A percentile compares a stretch with the other conserved stretches of the same genome.
Conservation (phyloP, 352 stramenopile genomes). For the Globisporangium nagaii region DNA sequence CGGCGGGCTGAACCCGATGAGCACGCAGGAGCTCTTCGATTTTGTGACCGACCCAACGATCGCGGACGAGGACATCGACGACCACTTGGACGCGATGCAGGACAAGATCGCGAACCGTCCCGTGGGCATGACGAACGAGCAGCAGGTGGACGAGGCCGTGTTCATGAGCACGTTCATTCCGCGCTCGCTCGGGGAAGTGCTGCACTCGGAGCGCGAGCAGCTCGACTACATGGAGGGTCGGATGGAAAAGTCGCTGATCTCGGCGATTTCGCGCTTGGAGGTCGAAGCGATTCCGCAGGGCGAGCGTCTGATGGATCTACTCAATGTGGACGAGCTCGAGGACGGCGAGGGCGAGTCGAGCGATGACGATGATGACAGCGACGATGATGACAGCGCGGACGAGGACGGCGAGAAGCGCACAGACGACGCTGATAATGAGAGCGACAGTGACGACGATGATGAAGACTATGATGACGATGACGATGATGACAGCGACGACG, state of each 20-base stretch:
- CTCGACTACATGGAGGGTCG: constrained; percentile 80
- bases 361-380: constrained; percentile 52
- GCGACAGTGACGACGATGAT: constrained; percentile 23
- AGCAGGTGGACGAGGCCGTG: constrained; percentile 92
- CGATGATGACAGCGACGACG: constrained; percentile 37
- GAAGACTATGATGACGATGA: constrained; percentile 38
- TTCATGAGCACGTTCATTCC: constrained; percentile 94
- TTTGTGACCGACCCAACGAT: constrained; percentile 89
- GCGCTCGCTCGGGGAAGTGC: constrained; percentile 92
- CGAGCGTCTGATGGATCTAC: constrained; percentile 60
- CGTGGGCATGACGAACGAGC: constrained; percentile 46
- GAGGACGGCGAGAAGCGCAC: constrained; percentile 59
- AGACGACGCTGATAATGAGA: constrained; percentile 33
- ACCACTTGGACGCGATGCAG: constrained; percentile 89
- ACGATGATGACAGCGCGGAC: constrained; percentile 43
- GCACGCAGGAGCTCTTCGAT: constrained; percentile 94
- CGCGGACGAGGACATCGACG: constrained; percentile 73
- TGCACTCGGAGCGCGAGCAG: constrained; percentile 83
- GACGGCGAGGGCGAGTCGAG: constrained; percentile 59
- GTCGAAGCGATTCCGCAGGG: constrained; percentile 30
- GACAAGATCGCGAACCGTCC: constrained; percentile 75
- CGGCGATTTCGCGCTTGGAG: constrained; percentile 73
- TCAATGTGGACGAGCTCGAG: constrained; percentile 55
- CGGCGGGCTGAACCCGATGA: constrained; percentile 89
- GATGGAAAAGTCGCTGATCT: constrained; percentile 80